Conservation (phyloP, 768 basidiomycete genomes). For the Rhizopogon salebrosus region DNA sequence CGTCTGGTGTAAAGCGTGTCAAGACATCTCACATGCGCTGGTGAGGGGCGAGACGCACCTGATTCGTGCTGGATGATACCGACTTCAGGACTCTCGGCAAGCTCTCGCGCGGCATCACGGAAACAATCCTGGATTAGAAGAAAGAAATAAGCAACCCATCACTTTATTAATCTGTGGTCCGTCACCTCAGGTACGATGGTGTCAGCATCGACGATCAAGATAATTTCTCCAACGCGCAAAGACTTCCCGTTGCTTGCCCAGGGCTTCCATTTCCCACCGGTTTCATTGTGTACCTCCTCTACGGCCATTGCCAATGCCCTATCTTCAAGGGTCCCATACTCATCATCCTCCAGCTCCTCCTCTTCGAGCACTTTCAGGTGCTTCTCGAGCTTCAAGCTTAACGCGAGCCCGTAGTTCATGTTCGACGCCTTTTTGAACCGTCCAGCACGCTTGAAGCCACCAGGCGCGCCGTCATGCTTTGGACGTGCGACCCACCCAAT, state of each 20-base stretch:
- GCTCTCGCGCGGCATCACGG: conserved; percentile 78
- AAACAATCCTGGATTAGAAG: conserved; percentile 67
- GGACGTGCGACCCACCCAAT: conserved; percentile 86
- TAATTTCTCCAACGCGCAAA: conserved; percentile 71
- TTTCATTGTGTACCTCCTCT: conserved; percentile 66
- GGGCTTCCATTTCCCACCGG: conserved; percentile 55
- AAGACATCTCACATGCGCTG: not conserved
- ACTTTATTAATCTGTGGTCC: not conserved
- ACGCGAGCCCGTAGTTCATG: conserved; percentile 78
- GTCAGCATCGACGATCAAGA: conserved; percentile 84
- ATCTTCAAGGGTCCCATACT: conserved; percentile 45
- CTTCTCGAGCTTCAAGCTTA: conserved; percentile 48
- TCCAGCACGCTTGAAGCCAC: conserved; percentile 77
- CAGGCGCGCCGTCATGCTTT: conserved; percentile 50
- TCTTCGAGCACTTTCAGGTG: conserved; percentile 36
- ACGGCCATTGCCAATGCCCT: conserved; percentile 67
- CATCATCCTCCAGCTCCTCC: conserved; percentile 37
- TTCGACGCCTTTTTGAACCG: conserved; percentile 91
- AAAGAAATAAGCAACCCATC: not conserved
- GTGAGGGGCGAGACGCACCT: conserved; percentile 29
- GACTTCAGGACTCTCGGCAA: conserved; percentile 76
- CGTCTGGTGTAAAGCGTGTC: conserved; percentile 29
- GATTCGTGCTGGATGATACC: conserved; percentile 92
- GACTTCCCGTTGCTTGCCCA: conserved; percentile 75
- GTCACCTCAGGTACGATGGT: conserved; percentile 72